Base-by-base conservation (phyloP, 768 basidiomycete species). In the Cantharellus anzutake region DNA sequence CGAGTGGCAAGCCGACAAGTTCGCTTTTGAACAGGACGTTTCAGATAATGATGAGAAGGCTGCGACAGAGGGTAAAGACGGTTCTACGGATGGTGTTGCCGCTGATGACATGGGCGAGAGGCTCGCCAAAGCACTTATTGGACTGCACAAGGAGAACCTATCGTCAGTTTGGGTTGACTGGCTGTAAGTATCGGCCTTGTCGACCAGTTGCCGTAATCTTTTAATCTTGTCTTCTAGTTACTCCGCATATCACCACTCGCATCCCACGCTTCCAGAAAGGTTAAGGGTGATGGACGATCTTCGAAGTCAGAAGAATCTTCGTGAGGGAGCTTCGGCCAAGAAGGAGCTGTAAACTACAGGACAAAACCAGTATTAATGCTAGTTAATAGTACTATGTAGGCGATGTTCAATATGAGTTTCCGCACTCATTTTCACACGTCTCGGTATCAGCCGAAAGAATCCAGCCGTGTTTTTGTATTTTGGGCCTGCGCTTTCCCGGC, bases 161-260 rank as follows among this genome's bases (percentile, higher is more conserved):
- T 86, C 85, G 55, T 91, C 88, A 1, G 86, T 96, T 53, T 90
- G 90, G 83, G 89, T 91, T 11, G 92, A 96, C 69, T 88, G 86
- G 86, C 70, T 91, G 81, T 90, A 64, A 67, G 84, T 57, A 48
- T 61, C 60, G 55, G 60, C 62, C 57, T 42, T 7, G n/a, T 41
- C 57, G 57, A 39, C 35, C 11, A 5, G 7, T 37, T 55, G 52
- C 35, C 7, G 4, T 37, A 4, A 55, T 37, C 37, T 41, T 48
- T 34, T 4, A 38, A 20, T 41, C 42, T 60, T 3, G 11, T 50
- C 39, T 60, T 20, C 5, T 37, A 86, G 85, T 60, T 96, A 94
- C 73, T 96, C 91, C 57, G 87, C 88, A 29, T 96, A 90, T 65
- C 90, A 96, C 70, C 90, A 97, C 71, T 92, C 87, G 53, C 94